phyloP scores from a whole-genome alignment of 257 asterid species.

The Gentiana dahurica region DNA sequence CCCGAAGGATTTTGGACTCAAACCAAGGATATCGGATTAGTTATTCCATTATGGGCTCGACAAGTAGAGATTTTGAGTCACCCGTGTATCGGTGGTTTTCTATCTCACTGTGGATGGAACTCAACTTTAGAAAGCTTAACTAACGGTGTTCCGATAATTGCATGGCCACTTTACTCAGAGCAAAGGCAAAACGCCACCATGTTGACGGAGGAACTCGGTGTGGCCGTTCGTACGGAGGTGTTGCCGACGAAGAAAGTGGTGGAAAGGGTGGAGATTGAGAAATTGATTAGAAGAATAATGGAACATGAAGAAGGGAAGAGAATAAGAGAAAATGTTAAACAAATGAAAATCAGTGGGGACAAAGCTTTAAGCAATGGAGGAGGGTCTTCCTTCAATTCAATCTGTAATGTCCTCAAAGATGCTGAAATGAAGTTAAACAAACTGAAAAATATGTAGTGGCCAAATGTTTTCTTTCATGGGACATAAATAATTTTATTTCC shows the following conservation, averaged over 20 bases:
- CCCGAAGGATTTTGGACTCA: conserved; percentile 39
- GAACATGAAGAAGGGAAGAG: conserved; percentile 18
- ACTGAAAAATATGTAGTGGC: background rate
- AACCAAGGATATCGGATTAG: conserved; percentile 16
- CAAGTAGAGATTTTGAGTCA: conserved; percentile 44
- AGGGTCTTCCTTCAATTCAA: conserved; percentile 22
- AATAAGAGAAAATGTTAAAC: conserved; percentile 23
- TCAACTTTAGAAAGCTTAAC: conserved; percentile 43
- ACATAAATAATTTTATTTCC: too few species aligned
- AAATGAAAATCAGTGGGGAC: conserved; percentile 23
- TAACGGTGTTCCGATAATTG: conserved; percentile 45
- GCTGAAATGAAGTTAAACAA: conserved; percentile 1
- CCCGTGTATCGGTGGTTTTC: conserved; percentile 40
- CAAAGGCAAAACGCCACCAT: conserved; percentile 48
- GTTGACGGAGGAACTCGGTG: conserved; percentile 39
- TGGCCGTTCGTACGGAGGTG: conserved; percentile 36
- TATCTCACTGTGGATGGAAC: conserved; percentile 72
- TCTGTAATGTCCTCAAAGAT: conserved; percentile 18
- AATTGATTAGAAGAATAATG: conserved; percentile 33
- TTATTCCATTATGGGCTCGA: conserved; percentile 33
- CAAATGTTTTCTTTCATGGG: too few species aligned
- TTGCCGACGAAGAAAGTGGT: conserved; percentile 35
- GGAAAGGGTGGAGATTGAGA: conserved; percentile 42
- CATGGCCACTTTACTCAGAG: conserved; percentile 71
- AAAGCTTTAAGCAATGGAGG: conserved; percentile 12